Evolutionary conservation across 2,329 filamentous ascomycete genomes (phyloP).

Genomic region (Colletotrichum sp.): DNA sequence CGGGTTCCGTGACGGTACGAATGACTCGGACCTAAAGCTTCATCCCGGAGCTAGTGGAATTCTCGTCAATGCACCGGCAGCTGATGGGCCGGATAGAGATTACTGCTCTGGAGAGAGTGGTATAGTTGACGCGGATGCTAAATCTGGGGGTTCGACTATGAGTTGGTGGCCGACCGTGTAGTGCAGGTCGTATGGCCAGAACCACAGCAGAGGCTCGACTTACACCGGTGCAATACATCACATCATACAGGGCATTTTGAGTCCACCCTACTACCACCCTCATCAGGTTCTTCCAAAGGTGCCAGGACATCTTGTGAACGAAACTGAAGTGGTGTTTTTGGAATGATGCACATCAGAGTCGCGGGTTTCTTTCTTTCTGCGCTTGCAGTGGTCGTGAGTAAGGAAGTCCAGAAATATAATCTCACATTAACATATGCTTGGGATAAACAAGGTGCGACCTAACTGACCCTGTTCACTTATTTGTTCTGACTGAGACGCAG

Average conservation of each 20-base stretch:
- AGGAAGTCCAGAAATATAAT: neutral
- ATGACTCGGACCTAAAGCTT: neutral
- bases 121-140: neutral
- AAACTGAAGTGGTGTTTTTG: too few relatives aligned
- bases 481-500: neutral
- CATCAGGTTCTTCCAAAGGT: neutral
- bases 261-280: neutral
- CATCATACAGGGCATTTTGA: neutral
- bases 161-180: neutral
- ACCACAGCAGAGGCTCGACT: neutral
- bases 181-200: neutral
- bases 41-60: neutral
- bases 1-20: neutral
- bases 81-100: neutral
- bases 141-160: neutral
- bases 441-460: neutral
- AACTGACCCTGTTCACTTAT: neutral
- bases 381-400: neutral
- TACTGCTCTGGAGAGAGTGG: neutral
- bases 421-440: constrained; percentile 3
- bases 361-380: neutral
- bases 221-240: neutral
- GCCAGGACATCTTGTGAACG: neutral
- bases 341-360: neutral
- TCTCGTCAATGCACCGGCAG: neutral